These are phyloP conservation scores for Singerocomus inundabilis DNA, from an alignment of 1,284 basidiomycete genomes.

Conservation along the genomic window DNA sequence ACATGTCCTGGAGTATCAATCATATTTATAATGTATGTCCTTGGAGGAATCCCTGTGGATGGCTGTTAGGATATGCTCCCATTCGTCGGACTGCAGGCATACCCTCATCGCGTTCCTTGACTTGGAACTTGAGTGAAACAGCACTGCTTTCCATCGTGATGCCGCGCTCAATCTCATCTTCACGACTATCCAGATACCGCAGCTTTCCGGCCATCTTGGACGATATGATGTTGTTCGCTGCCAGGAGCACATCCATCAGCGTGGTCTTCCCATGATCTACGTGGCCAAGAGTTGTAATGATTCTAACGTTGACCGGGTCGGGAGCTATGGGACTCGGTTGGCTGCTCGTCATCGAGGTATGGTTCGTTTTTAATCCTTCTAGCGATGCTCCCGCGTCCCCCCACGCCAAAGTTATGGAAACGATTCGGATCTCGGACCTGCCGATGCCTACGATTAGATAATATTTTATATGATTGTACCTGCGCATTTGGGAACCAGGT, in stretches of 20 bases:
- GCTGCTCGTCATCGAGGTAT: slow-evolving; percentile 21
- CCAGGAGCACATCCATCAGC: slow-evolving; percentile 92
- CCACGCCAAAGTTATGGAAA: neutral
- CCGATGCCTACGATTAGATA: neutral
- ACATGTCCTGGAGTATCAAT: slow-evolving; percentile 99
- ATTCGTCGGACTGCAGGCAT: slow-evolving; percentile 29
- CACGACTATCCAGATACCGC: slow-evolving; percentile 92
- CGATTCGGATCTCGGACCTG: neutral
- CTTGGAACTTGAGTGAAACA: slow-evolving; percentile 82
- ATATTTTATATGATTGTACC: no score
- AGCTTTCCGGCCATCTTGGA: slow-evolving; percentile 94
- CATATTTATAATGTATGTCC: slow-evolving; percentile 85
- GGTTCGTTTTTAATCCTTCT: neutral
- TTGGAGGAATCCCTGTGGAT: slow-evolving; percentile 49
- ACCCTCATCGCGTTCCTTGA: slow-evolving; percentile 59
- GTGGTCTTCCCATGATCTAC: slow-evolving; percentile 95
- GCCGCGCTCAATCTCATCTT: slow-evolving; percentile 96
- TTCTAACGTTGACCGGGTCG: slow-evolving; percentile 62
- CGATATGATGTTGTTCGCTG: slow-evolving; percentile 98
- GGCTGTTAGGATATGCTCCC: slow-evolving; percentile 30
- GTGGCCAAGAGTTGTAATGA: slow-evolving; percentile 80
- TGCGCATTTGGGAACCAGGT: no score
- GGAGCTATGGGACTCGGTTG: slow-evolving; percentile 36
- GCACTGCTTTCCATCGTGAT: slow-evolving; percentile 99
- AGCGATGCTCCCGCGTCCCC: neutral